Conservation (phyloP, 176 grass and related monocot genomes). For the Carex myosuroides region DNA sequence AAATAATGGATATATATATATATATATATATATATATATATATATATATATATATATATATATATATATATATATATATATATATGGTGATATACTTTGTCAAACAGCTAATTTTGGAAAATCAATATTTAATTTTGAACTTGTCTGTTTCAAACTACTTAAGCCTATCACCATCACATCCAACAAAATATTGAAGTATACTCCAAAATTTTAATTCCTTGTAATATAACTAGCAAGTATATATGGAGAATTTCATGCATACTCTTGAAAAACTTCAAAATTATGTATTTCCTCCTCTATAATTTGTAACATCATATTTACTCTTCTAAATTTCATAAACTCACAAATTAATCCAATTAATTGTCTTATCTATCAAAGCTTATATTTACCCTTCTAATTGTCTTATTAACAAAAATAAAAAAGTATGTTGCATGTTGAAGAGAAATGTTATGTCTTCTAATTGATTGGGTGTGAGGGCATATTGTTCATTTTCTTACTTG, state of each 20-base stretch:
- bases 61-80: conserved; percentile 3
- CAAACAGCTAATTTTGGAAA: not conserved
- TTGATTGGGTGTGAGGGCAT: too few species aligned
- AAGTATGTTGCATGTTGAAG: too few species aligned
- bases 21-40: not conserved
- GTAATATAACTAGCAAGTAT: not conserved
- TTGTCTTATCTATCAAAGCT: too few species aligned
- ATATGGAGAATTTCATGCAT: not conserved
- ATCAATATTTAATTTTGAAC: not conserved
- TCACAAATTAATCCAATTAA: too few species aligned
- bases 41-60: not conserved
- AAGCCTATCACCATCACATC: not conserved
- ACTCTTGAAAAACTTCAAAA: too few species aligned
- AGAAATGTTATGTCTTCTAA: too few species aligned
- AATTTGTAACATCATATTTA: too few species aligned
- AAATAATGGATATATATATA: not conserved
- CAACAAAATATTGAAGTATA: not conserved
- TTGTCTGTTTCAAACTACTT: not conserved
- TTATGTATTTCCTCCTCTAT: too few species aligned
- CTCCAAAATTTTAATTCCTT: not conserved
- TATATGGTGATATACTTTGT: not conserved
- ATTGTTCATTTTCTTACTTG: too few species aligned
- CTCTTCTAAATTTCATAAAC: too few species aligned
- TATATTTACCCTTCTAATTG: too few species aligned
- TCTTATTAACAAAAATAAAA: too few species aligned